A percentile compares a stretch with the other conserved stretches of the same genome.
Evolutionary conservation across 352 stramenopile species (phyloP).

Genomic region (Globisporangium nagaii): DNA sequence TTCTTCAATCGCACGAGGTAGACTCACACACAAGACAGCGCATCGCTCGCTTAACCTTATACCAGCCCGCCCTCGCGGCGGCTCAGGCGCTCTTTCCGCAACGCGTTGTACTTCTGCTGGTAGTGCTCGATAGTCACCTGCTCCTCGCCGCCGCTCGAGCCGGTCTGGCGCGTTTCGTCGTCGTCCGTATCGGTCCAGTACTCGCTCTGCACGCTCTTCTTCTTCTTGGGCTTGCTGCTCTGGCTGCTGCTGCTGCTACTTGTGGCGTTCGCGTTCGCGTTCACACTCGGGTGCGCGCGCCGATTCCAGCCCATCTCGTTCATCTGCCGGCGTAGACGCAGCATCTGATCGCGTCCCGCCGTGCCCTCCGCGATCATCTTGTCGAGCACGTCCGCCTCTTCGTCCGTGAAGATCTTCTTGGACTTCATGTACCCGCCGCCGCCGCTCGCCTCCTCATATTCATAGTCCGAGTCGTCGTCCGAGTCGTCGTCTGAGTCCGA

Average conservation of each 20-base stretch:
- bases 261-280: neutral
- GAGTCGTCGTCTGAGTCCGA: constrained; percentile 33
- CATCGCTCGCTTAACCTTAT: constrained; percentile 18
- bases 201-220: constrained; percentile 8
- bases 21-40: no score
- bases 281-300: constrained; percentile 21
- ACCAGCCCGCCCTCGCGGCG: constrained; percentile 44
- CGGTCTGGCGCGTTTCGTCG: constrained; percentile 24
- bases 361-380: constrained; percentile 80
- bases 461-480: constrained; percentile 47
- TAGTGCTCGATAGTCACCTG: constrained; percentile 39
- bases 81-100: constrained; percentile 46
- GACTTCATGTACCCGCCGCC: constrained; percentile 50
- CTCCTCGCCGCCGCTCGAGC: constrained; percentile 23
- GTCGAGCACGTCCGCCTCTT: constrained; percentile 68
- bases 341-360: constrained; percentile 58
- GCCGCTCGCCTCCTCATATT: constrained; percentile 31
- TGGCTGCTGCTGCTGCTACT: constrained; percentile 16
- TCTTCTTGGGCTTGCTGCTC: constrained; percentile 25
- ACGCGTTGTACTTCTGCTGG: constrained; percentile 46
- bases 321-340: constrained; percentile 53
- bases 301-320: constrained; percentile 63
- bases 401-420: constrained; percentile 57
- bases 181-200: constrained; percentile 55
- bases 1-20: neutral